Percentiles rank a stretch among this genome's conserved stretches.
Evolutionary conservation across 2,329 filamentous ascomycete genomes (phyloP).

Genomic region (Gaeumannomyces sp.): DNA sequence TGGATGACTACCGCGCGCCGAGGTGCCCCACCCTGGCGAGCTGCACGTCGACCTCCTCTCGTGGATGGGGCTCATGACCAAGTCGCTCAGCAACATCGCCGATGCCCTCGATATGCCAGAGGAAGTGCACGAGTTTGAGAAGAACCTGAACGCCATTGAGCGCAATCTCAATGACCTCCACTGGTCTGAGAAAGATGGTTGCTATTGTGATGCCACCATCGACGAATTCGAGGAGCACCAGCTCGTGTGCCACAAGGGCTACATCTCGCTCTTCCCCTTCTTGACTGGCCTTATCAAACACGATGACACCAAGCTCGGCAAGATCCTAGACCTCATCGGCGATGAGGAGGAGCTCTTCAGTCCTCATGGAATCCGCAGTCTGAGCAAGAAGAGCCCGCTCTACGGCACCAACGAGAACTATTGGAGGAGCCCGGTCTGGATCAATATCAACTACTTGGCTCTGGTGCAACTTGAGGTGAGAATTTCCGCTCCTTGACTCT

Average conservation of each 20-base stretch:
- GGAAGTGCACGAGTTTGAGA: slow-evolving; percentile 66
- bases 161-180: slow-evolving; percentile 89
- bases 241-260: slow-evolving; percentile 87
- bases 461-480: slow-evolving; percentile 68
- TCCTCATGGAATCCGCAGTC: slow-evolving; percentile 76
- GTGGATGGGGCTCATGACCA: slow-evolving; percentile 96
- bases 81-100: slow-evolving; percentile 76
- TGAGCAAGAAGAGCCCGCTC: slow-evolving; percentile 75
- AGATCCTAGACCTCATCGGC: slow-evolving; percentile 68
- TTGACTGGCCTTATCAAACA: slow-evolving; percentile 71
- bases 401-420: slow-evolving; percentile 95
- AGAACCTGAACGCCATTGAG: slow-evolving; percentile 69
- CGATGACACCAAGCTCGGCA: slow-evolving; percentile 67
- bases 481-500: neutral
- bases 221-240: slow-evolving; percentile 83
- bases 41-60: slow-evolving; percentile 90
- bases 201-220: slow-evolving; percentile 91
- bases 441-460: slow-evolving; percentile 91
- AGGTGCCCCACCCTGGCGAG: slow-evolving; percentile 92
- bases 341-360: slow-evolving; percentile 88
- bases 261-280: slow-evolving; percentile 91
- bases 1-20: slow-evolving; percentile 92
- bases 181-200: slow-evolving; percentile 74
- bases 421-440: slow-evolving; percentile 92
- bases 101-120: slow-evolving; percentile 67